Base-by-base conservation (phyloP, 2,329 filamentous ascomycete species). In the Graphilbum sp. region DNA sequence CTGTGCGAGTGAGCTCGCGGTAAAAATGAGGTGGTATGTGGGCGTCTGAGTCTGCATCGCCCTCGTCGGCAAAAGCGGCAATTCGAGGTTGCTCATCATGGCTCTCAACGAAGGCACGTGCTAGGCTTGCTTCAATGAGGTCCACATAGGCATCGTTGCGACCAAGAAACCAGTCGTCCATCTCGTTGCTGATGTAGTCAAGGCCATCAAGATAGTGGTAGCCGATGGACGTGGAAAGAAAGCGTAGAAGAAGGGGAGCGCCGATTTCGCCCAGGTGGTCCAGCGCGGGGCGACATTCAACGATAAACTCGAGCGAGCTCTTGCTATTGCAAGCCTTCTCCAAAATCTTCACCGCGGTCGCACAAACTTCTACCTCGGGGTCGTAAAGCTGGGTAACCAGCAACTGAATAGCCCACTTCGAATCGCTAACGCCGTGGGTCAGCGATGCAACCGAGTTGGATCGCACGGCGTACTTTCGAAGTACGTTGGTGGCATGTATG, bases 161-260 rank as follows among this genome's bases (percentile, higher is more conserved):
- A 13, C 90, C 90, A 23, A 98, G 67, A 53, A 96, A 98, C 90
- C 90, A 98, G 59, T 98, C 92, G 49, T 98, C 90, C 90, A 98
- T 98, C 56, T 98, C 92, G 53, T 93, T 90, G 44, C 87, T 95
- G 56, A 98, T 98, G 54, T 98, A 98, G 60, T 98, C 92, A 32
- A 98, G 66, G 0, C 87, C 90, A 52, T 96, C 86, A 6, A 98
- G 68, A 56, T 98, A 98, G 56, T 96, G 87, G 52, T 98, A 98
- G 36, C 90, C 90, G 41, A 95, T 88, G 3, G 87, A 95, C 0
- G 88, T 96, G 0, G 87, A 95, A 38, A 98, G 58, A 57, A 98
- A 98, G 31, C 90, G 79, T 37, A 98, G 64, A 5, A 98, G 69
- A 18, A 98, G 64, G 1, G 92, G 90, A 15, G 92, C 90, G 2